Base-by-base conservation (phyloP, 2,329 filamentous ascomycete species). In the Colletotrichum lini region DNA sequence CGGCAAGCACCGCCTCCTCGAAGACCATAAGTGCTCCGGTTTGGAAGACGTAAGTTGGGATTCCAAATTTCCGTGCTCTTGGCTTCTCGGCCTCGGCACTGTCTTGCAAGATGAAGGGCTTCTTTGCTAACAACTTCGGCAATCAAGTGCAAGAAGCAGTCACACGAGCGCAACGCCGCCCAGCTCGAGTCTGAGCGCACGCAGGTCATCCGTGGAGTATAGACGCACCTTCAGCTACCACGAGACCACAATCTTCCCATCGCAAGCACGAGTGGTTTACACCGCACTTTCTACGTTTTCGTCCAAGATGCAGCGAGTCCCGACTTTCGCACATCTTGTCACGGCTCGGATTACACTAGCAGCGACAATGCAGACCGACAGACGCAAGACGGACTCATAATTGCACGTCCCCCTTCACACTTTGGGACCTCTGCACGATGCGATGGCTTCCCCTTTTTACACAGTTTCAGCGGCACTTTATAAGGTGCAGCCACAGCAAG, bases 141-240 rank as follows among this genome's bases (percentile, higher is more conserved):
- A 40, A 44, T 15, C 23, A 79, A 92, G 90, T 98, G 96, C 89
- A 98, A 98, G 89, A 96, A 97, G 87, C 95, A 98, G 82, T 96
- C 94, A 58, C 94, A 98, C 83, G 94, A 97, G 82, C 91, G 95
- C 75, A 99, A 99, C 82, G 94, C 94, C 71, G 93, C 95, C 75
- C 95, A 97, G 85, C 87, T 99, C 80, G 94, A 98, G 83, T 90
- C 92, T 69, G 96, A 99, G 88, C 89, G 96, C 79, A 99, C 96
- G 57, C 93, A 96, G 74, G 95, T 97, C 77, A 96, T 98, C 84
- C 95, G 93, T 84, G 95, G 95, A 73, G 92, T 97, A 81, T 98
- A 89, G 83, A 42, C n/a, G 26, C 23, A 47, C 26, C 26, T 44
- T 21, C 5, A 2, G 16, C 47, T 9, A 21, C 35, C 10, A 44